Conservation (phyloP, 495 filamentous ascomycete species). For the Tuber melanosporum region DNA sequence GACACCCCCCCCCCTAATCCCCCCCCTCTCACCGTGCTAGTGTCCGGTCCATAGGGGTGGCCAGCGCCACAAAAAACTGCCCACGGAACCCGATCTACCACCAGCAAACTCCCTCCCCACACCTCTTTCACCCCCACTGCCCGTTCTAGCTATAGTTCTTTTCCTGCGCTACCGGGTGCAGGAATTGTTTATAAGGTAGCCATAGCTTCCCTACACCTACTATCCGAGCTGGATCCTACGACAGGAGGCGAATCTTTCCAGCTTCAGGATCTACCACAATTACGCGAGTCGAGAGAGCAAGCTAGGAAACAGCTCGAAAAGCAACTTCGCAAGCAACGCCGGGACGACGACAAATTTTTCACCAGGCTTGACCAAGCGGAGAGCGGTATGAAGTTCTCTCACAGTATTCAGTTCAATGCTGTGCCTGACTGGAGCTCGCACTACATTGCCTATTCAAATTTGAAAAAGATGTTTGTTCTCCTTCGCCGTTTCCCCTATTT, state of each 20-base stretch:
- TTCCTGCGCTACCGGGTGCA: slow-evolving; percentile 30
- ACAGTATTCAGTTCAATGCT: slow-evolving; percentile 98
- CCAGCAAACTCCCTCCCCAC: slow-evolving; percentile 8
- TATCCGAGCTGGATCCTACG: slow-evolving; percentile 18
- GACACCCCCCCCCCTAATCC: not conserved
- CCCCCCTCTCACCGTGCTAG: not conserved
- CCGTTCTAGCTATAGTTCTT: slow-evolving; percentile 6
- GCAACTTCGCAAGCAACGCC: slow-evolving; percentile 24
- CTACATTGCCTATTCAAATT: slow-evolving; percentile 95
- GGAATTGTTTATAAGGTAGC: slow-evolving; percentile 31
- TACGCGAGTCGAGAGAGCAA: slow-evolving; percentile 16
- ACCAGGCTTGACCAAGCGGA: slow-evolving; percentile 55
- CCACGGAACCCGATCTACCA: not conserved
- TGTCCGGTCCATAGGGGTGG: not conserved
- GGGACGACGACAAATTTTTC: slow-evolving; percentile 42
- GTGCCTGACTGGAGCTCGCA: slow-evolving; percentile 97
- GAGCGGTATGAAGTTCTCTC: slow-evolving; percentile 97
- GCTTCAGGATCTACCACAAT: slow-evolving; percentile 31
- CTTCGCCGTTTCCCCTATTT: slow-evolving; percentile 4
- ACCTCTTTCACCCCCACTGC: not conserved
- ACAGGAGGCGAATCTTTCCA: slow-evolving; percentile 31
- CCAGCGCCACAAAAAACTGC: not conserved
- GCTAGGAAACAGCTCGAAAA: slow-evolving; percentile 15
- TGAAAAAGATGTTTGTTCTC: slow-evolving; percentile 86
- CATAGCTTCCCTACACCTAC: slow-evolving; percentile 33